Evolutionary conservation across 345 rosid species (phyloP).

Genomic region (Lepidium didymum): DNA sequence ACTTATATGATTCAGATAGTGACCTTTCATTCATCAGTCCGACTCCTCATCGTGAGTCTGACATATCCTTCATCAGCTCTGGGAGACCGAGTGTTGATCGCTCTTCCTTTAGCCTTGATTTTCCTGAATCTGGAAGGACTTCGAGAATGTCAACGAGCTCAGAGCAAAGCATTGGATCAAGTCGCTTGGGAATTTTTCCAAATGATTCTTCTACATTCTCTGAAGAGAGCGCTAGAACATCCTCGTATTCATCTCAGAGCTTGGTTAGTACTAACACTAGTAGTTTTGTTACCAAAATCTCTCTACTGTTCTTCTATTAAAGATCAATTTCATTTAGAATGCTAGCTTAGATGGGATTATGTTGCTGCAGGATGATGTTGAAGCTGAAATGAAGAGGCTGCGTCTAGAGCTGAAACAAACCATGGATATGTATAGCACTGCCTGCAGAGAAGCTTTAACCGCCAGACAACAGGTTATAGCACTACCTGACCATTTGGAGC

Average conservation of each 20-base stretch:
- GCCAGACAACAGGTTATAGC: slow-evolving; percentile 81
- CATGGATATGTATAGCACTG: slow-evolving; percentile 81
- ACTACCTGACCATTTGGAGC: not conserved
- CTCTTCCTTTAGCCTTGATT: slow-evolving; percentile 41
- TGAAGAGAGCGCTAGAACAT: slow-evolving; percentile 50
- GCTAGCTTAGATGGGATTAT: not conserved
- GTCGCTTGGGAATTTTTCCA: slow-evolving; percentile 32
- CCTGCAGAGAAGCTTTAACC: slow-evolving; percentile 80
- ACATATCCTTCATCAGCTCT: slow-evolving; percentile 75
- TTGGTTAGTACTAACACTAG: slow-evolving; percentile 36
- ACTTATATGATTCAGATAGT: slow-evolving; percentile 49
- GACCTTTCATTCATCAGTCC: slow-evolving; percentile 58
- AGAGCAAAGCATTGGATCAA: slow-evolving; percentile 53
- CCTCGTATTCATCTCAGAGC: slow-evolving; percentile 53
- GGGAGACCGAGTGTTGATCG: slow-evolving; percentile 72
- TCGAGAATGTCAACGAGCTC: slow-evolving; percentile 57
- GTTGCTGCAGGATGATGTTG: slow-evolving; percentile 62
- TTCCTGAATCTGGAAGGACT: slow-evolving; percentile 36
- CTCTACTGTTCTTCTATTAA: not conserved
- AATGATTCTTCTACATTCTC: slow-evolving; percentile 44
- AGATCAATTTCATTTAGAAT: not conserved
- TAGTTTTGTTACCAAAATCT: not conserved
- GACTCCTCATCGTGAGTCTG: slow-evolving; percentile 38
- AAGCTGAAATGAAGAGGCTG: slow-evolving; percentile 82
- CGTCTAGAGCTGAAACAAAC: slow-evolving; percentile 85